phyloP scores from a whole-genome alignment of 768 basidiomycete genomes.

The Tephrocybe rancida region DNA sequence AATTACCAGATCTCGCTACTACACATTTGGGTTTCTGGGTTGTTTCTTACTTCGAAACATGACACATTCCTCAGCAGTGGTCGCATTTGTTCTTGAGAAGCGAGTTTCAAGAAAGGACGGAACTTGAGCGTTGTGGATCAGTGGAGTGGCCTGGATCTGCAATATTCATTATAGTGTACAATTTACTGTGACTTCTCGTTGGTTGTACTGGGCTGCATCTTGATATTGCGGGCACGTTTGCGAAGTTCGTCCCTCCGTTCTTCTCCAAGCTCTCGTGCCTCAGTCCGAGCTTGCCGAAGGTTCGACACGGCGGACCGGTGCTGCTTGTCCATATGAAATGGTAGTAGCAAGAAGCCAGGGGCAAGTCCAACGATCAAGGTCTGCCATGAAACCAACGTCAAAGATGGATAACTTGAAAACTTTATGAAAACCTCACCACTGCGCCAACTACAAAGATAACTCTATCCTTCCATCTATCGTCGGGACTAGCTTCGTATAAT shows the following conservation, averaged over 20 bases:
- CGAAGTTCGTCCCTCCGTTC: conserved; percentile 54
- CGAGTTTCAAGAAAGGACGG: no score
- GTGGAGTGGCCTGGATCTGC: no score
- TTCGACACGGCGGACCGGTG: conserved; percentile 59
- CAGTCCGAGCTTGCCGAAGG: conserved; percentile 58
- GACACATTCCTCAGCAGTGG: no score
- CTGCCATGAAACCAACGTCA: conserved; percentile 25
- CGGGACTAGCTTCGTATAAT: conserved; percentile 33
- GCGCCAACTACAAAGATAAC: conserved; percentile 49
- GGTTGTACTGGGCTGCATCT: conserved; percentile 2
- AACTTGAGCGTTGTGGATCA: no score
- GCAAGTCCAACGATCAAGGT: conserved; percentile 46
- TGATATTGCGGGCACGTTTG: conserved; percentile 46
- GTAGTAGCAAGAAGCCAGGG: conserved; percentile 40
- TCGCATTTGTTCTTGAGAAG: no score
- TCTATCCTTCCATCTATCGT: conserved; percentile 55
- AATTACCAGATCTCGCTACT: neutral
- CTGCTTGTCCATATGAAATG: conserved; percentile 37
- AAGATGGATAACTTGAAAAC: neutral
- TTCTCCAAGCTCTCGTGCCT: conserved; percentile 56
- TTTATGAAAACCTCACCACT: conserved; percentile 39
- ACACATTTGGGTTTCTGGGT: no score
- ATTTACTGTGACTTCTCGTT: neutral
- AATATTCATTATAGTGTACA: no score
- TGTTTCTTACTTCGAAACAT: no score